Conservation (phyloP, 2,329 filamentous ascomycete species). For the Exophiala phaeomuriformis region DNA sequence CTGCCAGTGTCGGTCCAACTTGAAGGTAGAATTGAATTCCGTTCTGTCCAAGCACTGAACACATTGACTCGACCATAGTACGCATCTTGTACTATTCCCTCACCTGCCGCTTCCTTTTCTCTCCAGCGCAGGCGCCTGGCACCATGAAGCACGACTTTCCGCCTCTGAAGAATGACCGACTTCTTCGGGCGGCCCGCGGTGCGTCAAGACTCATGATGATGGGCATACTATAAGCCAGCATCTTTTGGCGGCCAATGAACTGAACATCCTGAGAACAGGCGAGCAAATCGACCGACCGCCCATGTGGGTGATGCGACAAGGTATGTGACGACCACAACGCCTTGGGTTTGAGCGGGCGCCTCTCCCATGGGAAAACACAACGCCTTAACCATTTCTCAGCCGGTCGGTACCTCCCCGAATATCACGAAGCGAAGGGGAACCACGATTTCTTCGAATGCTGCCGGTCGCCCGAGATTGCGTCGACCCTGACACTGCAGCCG, state of each 20-base stretch:
- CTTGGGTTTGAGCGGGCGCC: neutral
- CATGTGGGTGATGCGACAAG: slow-evolving; percentile 99
- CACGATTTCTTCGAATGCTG: slow-evolving; percentile 98
- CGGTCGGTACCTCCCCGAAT: slow-evolving; percentile 93
- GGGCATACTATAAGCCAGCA: neutral
- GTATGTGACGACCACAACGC: slow-evolving; percentile 44
- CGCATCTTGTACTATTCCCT: no score
- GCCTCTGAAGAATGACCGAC: slow-evolving; percentile 83
- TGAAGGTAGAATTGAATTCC: no score
- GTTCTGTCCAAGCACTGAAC: no score
- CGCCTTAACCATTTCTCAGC: slow-evolving; percentile 46
- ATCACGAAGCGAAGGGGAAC: slow-evolving; percentile 85
- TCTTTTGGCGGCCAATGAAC: neutral
- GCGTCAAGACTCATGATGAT: slow-evolving; percentile 17
- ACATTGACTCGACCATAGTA: no score
- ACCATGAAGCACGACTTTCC: slow-evolving; percentile 66
- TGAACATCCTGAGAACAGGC: slow-evolving; percentile 40
- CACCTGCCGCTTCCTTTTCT: neutral
- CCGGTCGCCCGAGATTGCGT: slow-evolving; percentile 84
- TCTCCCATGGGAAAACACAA: slow-evolving; percentile 1
- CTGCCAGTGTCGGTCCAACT: no score
- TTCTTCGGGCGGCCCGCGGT: slow-evolving; percentile 88
- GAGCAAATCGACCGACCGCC: slow-evolving; percentile 86
- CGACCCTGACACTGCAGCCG: slow-evolving; percentile 86
- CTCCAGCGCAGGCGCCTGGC: neutral